These are phyloP conservation scores for Powellomyces hirtus DNA, from an alignment of 192 early-diverging fungal species.

Conservation along the genomic window DNA sequence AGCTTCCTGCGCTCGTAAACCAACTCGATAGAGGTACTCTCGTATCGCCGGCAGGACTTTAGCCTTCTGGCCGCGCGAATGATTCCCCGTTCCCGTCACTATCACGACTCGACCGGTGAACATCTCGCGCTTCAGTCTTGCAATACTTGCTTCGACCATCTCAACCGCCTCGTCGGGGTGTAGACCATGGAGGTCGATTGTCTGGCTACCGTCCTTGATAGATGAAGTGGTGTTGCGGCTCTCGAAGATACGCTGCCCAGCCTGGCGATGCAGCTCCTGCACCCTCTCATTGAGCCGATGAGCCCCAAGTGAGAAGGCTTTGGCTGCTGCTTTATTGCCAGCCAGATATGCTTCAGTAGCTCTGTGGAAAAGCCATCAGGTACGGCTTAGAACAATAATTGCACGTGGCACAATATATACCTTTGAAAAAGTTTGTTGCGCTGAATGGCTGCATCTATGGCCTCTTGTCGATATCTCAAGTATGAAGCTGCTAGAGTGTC, in stretches of 20 bases:
- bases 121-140: conserved; percentile 21
- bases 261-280: conserved; percentile 35
- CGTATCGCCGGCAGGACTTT: conserved; percentile 46
- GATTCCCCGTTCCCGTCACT: conserved; percentile 54
- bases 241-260: conserved; percentile 37
- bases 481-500: conserved; percentile 39
- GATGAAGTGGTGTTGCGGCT: conserved; percentile 27
- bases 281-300: conserved; percentile 40
- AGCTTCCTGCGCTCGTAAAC: conserved; percentile 31
- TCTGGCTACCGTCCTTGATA: neutral
- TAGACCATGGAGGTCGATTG: conserved; percentile 52
- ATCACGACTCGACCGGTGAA: conserved; percentile 34
- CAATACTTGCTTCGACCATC: conserved; percentile 28
- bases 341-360: conserved; percentile 47
- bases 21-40: conserved; percentile 24
- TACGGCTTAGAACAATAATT: neutral
- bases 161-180: conserved; percentile 49
- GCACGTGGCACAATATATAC: conserved; percentile 5
- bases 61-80: conserved; percentile 32
- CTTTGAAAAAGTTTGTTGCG: conserved; percentile 48
- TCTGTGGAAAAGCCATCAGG: conserved; percentile 16
- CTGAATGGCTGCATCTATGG: conserved; percentile 41
- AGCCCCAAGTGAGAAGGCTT: conserved; percentile 41
- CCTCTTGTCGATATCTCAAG: conserved; percentile 40
- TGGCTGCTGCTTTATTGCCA: conserved; percentile 51